These are phyloP conservation scores for Tanacetum coccineum DNA, from an alignment of 129 eudicot species.

Conservation along the genomic window DNA sequence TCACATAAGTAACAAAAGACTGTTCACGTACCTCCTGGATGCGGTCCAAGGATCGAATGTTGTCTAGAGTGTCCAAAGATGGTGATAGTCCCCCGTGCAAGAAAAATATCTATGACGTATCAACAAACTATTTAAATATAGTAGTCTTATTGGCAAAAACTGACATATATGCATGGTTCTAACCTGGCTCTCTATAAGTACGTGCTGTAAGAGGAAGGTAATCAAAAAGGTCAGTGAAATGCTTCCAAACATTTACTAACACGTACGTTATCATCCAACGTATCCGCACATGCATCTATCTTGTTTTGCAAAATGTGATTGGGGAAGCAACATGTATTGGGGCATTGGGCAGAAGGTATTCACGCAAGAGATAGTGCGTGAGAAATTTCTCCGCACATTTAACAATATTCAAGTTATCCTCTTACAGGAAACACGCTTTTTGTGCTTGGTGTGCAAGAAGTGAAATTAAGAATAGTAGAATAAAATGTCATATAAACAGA, in stretches of 20 bases:
- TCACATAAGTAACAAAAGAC: background rate
- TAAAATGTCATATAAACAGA: slow-evolving; percentile 2
- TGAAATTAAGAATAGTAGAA: background rate
- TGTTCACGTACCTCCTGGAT: slow-evolving; percentile 69
- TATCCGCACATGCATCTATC: too few relatives aligned
- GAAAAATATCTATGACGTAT: slow-evolving; percentile 61
- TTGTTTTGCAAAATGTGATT: too few relatives aligned
- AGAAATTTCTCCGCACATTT: background rate
- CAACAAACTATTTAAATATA: background rate
- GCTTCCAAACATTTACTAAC: slow-evolving; percentile 86
- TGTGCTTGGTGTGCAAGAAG: slow-evolving; percentile 6
- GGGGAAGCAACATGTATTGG: too few relatives aligned
- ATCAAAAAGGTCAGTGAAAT: slow-evolving; percentile 82
- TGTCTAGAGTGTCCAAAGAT: slow-evolving; percentile 88
- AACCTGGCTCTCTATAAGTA: slow-evolving; percentile 94
- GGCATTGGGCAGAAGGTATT: too few relatives aligned
- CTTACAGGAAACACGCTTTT: slow-evolving; percentile 1
- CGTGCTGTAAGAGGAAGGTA: slow-evolving; percentile 87
- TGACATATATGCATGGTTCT: slow-evolving; percentile 14
- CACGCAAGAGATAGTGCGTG: too few relatives aligned
- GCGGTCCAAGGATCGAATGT: slow-evolving; percentile 85
- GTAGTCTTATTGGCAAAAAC: background rate
- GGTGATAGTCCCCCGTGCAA: slow-evolving; percentile 98
- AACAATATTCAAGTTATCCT: background rate
- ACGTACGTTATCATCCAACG: too few relatives aligned